These are phyloP conservation scores for Mucor racemosus DNA, from an alignment of 371 early-diverging fungal genomes.

Conservation along the genomic window DNA sequence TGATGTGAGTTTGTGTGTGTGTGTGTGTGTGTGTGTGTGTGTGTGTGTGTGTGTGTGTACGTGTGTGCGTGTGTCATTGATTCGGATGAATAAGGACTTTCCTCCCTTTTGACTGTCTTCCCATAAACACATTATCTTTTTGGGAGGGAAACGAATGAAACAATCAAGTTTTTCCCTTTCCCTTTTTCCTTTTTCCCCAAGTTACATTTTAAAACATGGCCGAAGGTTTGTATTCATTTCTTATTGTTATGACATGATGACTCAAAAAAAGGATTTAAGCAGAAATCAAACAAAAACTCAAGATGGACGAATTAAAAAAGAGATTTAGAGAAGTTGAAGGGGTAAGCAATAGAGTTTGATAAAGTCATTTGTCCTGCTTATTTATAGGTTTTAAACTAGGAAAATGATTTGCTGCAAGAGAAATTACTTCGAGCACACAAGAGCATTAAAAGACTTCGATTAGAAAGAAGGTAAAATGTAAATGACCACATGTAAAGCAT, in stretches of 20 bases:
- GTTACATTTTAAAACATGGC: conserved; percentile 4
- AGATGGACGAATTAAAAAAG: conserved; percentile 65
- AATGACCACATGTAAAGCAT: background rate
- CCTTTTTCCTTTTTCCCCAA: conserved; percentile 2
- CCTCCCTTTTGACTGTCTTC: conserved; percentile 18
- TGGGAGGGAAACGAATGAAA: conserved; percentile 15
- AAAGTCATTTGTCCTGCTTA: background rate
- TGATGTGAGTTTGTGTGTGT: conserved; percentile 3
- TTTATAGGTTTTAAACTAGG: conserved; percentile 24
- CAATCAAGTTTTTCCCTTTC: conserved; percentile 9
- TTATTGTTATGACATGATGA: background rate
- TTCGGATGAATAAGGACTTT: conserved; percentile 15
- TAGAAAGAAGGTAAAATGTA: conserved; percentile 36
- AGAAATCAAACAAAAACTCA: conserved; percentile 43
- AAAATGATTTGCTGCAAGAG: conserved; percentile 50
- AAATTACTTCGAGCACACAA: conserved; percentile 50
- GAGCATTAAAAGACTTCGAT: conserved; percentile 45
- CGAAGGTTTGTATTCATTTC: conserved; percentile 5
- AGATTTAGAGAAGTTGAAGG: conserved; percentile 65
- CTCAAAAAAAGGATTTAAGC: background rate
- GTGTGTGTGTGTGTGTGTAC: conserved; percentile 3
- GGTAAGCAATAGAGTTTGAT: conserved; percentile 34
- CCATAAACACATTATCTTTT: conserved; percentile 7
- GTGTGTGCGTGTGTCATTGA: conserved; percentile 5
- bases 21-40: conserved; percentile 2